Evolutionary conservation across 225 moss, liverwort and hornwort species (phyloP).

Genomic region (Straminergon stramineum): DNA sequence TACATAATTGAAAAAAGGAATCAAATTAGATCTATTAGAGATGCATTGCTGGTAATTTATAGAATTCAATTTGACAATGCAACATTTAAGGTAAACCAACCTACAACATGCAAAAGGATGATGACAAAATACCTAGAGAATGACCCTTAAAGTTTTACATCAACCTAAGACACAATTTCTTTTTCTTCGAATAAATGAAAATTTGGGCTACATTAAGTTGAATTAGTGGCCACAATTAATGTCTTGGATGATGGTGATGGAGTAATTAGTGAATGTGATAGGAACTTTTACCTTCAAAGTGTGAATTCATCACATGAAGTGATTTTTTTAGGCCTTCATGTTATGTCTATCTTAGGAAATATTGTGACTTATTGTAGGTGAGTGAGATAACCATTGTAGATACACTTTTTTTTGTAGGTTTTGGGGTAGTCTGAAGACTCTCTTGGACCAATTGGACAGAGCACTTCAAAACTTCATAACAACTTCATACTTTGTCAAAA

Average conservation of each 20-base stretch:
- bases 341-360: rapidly evolving
- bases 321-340: neutral
- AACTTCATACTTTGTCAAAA: neutral
- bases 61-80: neutral
- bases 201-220: neutral
- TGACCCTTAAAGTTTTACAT: too few species aligned
- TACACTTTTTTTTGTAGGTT: neutral
- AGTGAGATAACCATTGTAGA: neutral
- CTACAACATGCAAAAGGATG: too few species aligned
- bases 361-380: neutral
- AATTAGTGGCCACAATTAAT: neutral
- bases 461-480: neutral
- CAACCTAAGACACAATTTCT: too few species aligned
- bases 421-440: neutral
- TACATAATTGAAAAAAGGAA: too few species aligned
- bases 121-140: too few species aligned
- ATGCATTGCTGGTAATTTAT: neutral
- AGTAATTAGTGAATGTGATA: too few species aligned
- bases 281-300: too few species aligned
- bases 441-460: rapidly evolving
- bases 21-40: neutral
- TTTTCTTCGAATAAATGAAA: too few species aligned
- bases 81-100: too few species aligned
- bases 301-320: too few species aligned
- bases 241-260: neutral